phyloP scores from a whole-genome alignment of 352 stramenopile species.

The Globisporangium viniferum region DNA sequence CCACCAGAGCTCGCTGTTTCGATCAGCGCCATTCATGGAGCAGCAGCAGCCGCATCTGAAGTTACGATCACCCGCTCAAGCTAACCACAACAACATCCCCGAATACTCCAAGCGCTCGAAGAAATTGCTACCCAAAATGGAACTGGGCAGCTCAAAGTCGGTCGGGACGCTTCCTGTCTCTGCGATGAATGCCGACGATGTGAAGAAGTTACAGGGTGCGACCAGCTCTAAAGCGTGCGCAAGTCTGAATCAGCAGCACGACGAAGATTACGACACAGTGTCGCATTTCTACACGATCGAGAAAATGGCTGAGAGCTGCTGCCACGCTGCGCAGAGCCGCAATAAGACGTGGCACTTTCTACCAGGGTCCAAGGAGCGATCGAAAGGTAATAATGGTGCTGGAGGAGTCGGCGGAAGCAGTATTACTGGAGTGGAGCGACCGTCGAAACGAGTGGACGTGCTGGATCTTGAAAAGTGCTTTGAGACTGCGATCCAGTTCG shows the following conservation, averaged over 20 bases:
- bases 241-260: conserved; percentile 15
- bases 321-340: conserved; percentile 64
- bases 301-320: conserved; percentile 64
- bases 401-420: conserved; percentile 32
- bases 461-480: conserved; percentile 72
- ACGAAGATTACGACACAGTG: conserved; percentile 35
- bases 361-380: conserved; percentile 53
- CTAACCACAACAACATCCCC: conserved; percentile 1
- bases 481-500: conserved; percentile 63
- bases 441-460: conserved; percentile 60
- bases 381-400: conserved; percentile 40
- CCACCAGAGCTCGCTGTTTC: conserved; percentile 63
- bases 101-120: conserved; percentile 14
- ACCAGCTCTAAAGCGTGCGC: conserved; percentile 8
- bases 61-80: conserved; percentile 1
- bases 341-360: conserved; percentile 78
- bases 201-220: conserved; percentile 10
- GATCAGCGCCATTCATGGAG: conserved; percentile 25
- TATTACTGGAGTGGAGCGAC: conserved; percentile 57
- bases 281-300: conserved; percentile 82
- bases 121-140: conserved; percentile 20
- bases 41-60: conserved; percentile 5
- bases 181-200: not conserved
- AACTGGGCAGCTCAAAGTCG: not conserved
- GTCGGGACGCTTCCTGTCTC: not conserved